Evolutionary conservation across 352 stramenopile species (phyloP), one percentile per base, ranked within the genome.

Genomic region (Pseudoperonospora humuli): DNA sequence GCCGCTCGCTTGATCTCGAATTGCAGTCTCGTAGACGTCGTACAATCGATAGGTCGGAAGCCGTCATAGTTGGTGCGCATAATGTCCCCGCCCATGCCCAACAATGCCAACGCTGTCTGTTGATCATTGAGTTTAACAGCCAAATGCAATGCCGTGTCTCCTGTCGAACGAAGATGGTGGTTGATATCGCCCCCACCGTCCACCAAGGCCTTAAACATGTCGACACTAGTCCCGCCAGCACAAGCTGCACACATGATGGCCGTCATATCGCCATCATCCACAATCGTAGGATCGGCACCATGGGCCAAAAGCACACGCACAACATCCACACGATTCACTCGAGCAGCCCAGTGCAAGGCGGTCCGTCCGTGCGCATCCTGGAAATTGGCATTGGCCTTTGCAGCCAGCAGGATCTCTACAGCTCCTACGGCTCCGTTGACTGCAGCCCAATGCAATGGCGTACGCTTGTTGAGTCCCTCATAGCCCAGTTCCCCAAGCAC

Each of bases 71-170:
- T 90, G 19, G 68, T 86, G 6, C 67, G 63, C 75, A 90, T 85
- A 38, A 90, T 86, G 39, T 86, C 75, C 8, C 73, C 75, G 15
- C 77, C 77, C 21, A 85, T 62, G 38, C 75, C 84, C 37, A 91
- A 36, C 37, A 91, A 45, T 7, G 78, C 67, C 19, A 87, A 59
- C 3, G 78, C 78, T 18, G 75, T 91, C 32, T 77, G 64, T 25
- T 82, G 57, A 36, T 91, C 77, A 14, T 86, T 72, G n/a, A 86
- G 46, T 45, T 91, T 91, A 7, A 91, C 77, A 17, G 78, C 78
- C 27, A 91, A 60, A 34, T 90, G 78, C 6, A 91, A 51, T 6
- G 78, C 78, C 2, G 78, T 86, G 42, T 91, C 78, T 0, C 78
- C 78, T 13, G 73, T 81, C 1, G 60, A 68, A 10, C 62, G 62